A percentile compares a stretch with the other conserved stretches of the same genome.
Conservation (phyloP, 2,329 filamentous ascomycete species). For the Cladosporium velox region DNA sequence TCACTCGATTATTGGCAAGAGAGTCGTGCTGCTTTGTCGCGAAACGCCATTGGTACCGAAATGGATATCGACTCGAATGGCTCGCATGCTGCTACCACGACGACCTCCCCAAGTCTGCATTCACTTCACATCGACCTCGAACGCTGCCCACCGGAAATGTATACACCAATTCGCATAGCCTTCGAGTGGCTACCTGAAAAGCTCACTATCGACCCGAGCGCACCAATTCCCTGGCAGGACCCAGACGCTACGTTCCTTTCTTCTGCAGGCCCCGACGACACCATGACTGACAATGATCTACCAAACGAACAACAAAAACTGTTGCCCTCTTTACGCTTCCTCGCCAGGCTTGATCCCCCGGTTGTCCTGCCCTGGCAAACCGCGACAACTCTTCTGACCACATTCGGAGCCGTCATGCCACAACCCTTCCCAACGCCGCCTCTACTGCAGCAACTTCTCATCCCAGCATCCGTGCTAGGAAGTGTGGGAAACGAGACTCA, state of each 20-base stretch:
- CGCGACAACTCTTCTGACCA: conserved; percentile 63
- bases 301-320: conserved; percentile 54
- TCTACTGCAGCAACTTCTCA: conserved; percentile 15
- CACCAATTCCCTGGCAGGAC: conserved; percentile 62
- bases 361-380: conserved; percentile 67
- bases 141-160: conserved; percentile 47
- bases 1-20: conserved; percentile 71
- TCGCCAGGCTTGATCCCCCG: conserved; percentile 73
- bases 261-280: conserved; percentile 45
- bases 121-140: conserved; percentile 66
- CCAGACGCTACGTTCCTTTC: conserved; percentile 64
- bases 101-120: not conserved
- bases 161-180: conserved; percentile 68
- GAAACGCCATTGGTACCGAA: conserved; percentile 38
- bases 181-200: conserved; percentile 71
- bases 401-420: conserved; percentile 60
- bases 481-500: conserved; percentile 17
- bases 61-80: conserved; percentile 38
- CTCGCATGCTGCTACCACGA: not conserved
- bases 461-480: conserved; percentile 17
- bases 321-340: conserved; percentile 72
- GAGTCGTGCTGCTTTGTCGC: conserved; percentile 27
- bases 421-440: conserved; percentile 25
- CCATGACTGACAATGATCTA: conserved; percentile 39
- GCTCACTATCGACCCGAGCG: conserved; percentile 69